These are phyloP conservation scores for Coemansia sp. DNA, from an alignment of 371 early-diverging fungal genomes.

Conservation along the genomic window DNA sequence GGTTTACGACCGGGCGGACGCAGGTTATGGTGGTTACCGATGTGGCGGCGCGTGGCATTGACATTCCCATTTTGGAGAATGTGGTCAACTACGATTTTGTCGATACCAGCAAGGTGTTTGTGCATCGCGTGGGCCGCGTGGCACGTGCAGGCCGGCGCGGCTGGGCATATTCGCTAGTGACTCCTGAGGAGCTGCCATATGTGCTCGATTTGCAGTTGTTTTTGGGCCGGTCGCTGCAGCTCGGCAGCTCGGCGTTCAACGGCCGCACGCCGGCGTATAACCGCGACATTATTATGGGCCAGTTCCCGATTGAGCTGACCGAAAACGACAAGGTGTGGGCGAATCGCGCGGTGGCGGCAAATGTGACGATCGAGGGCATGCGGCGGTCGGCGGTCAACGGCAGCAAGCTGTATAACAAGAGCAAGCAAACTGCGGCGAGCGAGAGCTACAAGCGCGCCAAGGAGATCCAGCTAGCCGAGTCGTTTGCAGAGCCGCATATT, in stretches of 20 bases:
- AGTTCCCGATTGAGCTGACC: conserved; percentile 67
- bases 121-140: conserved; percentile 98
- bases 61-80: conserved; percentile 95
- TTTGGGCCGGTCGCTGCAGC: conserved; percentile 58
- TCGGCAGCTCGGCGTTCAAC: conserved; percentile 37
- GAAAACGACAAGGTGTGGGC: conserved; percentile 76
- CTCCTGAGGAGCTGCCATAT: conserved; percentile 89
- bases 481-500: conserved; percentile 73
- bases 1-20: conserved; percentile 76
- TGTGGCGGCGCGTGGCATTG: conserved; percentile 99
- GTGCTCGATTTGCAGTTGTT: conserved; percentile 91
- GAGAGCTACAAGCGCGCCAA: conserved; percentile 89
- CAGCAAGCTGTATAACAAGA: conserved; percentile 80
- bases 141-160: conserved; percentile 96
- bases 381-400: conserved; percentile 75
- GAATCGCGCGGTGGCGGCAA: conserved; percentile 57
- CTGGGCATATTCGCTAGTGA: conserved; percentile 87
- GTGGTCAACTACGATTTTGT: conserved; percentile 98
- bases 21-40: conserved; percentile 96
- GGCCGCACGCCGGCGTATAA: conserved; percentile 68
- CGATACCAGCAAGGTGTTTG: conserved; percentile 90
- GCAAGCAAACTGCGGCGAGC: conserved; percentile 70
- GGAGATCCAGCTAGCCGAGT: conserved; percentile 62
- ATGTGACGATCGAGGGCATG: conserved; percentile 65
- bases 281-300: conserved; percentile 78